phyloP scores from a whole-genome alignment of 495 filamentous ascomycete genomes.

The Podospora sp. region DNA sequence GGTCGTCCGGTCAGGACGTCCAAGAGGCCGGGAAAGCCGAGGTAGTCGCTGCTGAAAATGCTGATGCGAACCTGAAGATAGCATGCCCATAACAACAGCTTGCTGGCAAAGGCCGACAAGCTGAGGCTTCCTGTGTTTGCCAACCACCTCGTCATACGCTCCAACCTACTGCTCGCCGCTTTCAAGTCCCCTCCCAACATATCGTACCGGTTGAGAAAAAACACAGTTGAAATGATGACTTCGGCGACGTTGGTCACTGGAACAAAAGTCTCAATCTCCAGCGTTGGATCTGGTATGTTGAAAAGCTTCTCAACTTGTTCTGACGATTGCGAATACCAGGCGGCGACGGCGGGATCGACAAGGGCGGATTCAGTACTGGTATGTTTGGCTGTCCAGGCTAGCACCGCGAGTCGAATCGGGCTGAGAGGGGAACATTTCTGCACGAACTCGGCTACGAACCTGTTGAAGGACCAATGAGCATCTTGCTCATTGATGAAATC shows the following conservation, averaged over 20 bases:
- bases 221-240: slow-evolving; percentile 22
- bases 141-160: slow-evolving; percentile 24
- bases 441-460: slow-evolving; percentile 29
- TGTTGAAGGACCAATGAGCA: slow-evolving; percentile 22
- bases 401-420: slow-evolving; percentile 25
- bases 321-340: slow-evolving; percentile 20
- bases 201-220: slow-evolving; percentile 31
- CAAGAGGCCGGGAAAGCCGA: slow-evolving; percentile 20
- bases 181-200: slow-evolving; percentile 18
- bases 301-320: slow-evolving; percentile 21
- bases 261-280: slow-evolving; percentile 10
- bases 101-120: slow-evolving; percentile 28
- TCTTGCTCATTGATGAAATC: slow-evolving; percentile 21
- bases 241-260: slow-evolving; percentile 25
- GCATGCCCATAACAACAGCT: slow-evolving; percentile 28
- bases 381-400: slow-evolving; percentile 28
- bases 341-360: slow-evolving; percentile 5
- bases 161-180: slow-evolving; percentile 14
- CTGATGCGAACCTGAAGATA: slow-evolving; percentile 31
- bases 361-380: neutral
- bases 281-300: slow-evolving; percentile 19
- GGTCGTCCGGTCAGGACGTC: slow-evolving; percentile 20
- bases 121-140: slow-evolving; percentile 15
- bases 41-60: slow-evolving; percentile 20
- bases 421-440: slow-evolving; percentile 20